Evolutionary conservation across 2,329 filamentous ascomycete genomes (phyloP).

Genomic region (Neophaeococcomyces aloes): DNA sequence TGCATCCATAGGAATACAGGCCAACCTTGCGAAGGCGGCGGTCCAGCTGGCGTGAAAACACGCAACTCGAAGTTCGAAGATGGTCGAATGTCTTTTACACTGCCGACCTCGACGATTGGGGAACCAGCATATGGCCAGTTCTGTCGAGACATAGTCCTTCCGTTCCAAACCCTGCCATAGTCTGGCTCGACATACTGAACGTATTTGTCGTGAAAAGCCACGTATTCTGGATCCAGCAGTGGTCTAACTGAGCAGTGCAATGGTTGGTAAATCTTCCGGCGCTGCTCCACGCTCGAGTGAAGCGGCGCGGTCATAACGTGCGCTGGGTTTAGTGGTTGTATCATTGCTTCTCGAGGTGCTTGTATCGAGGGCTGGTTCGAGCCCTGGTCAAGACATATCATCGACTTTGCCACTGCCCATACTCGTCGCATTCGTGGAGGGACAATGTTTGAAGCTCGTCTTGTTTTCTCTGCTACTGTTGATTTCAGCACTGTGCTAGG

Average conservation of each 20-base stretch:
- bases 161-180: conserved; percentile 35
- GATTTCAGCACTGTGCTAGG: too few relatives aligned
- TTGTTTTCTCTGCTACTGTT: too few relatives aligned
- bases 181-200: conserved; percentile 45
- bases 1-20: conserved; percentile 48
- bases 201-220: conserved; percentile 42
- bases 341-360: too few relatives aligned
- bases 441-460: too few relatives aligned
- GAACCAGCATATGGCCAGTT: conserved; percentile 29
- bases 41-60: conserved; percentile 37
- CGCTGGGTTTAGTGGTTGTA: too few relatives aligned
- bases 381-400: too few relatives aligned
- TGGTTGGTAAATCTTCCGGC: conserved; percentile 22
- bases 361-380: too few relatives aligned
- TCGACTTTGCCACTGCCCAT: too few relatives aligned
- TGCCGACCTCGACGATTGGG: conserved; percentile 38
- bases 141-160: conserved; percentile 21
- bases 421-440: too few relatives aligned
- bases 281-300: background rate
- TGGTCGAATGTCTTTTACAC: conserved; percentile 32
- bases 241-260: conserved; percentile 39
- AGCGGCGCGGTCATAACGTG: too few relatives aligned
- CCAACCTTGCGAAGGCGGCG: conserved; percentile 39
- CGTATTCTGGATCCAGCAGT: conserved; percentile 41
- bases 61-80: conserved; percentile 30